These are phyloP conservation scores for Fusarium pseudocircinatum DNA, from an alignment of 2,329 filamentous ascomycete species.

Conservation along the genomic window DNA sequence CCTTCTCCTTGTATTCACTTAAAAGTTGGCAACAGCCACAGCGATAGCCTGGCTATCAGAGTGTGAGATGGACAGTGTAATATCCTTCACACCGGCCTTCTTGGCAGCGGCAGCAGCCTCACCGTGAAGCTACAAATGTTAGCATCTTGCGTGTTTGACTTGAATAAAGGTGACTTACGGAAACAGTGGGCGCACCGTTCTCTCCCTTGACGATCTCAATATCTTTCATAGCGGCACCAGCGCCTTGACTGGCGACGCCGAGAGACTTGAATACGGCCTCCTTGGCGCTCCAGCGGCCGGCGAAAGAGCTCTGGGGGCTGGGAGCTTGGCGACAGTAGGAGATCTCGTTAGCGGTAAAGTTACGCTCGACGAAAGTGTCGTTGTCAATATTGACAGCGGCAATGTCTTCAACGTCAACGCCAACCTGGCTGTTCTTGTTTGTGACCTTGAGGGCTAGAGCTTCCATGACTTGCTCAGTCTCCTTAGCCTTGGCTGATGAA, in stretches of 20 bases:
- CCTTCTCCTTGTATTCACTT: constrained; percentile 42
- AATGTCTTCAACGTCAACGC: constrained; percentile 93
- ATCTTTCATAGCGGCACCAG: constrained; percentile 88
- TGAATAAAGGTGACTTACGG: constrained; percentile 66
- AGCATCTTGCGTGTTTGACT: constrained; percentile 41
- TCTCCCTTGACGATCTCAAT: constrained; percentile 90
- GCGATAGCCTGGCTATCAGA: constrained; percentile 94
- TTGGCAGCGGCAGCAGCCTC: constrained; percentile 85
- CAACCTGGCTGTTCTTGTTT: constrained; percentile 76
- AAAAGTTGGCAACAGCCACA: constrained; percentile 87
- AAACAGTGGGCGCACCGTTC: constrained; percentile 83
- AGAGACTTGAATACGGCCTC: constrained; percentile 99
- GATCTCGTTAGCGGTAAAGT: constrained; percentile 88
- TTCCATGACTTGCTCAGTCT: constrained; percentile 80
- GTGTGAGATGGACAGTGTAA: constrained; percentile 95
- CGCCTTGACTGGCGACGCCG: constrained; percentile 85
- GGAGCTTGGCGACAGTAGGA: constrained; percentile 85
- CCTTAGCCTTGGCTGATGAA: constrained; percentile 61
- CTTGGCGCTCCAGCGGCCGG: constrained; percentile 96
- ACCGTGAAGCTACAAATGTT: constrained; percentile 78
- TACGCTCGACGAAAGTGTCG: constrained; percentile 91
- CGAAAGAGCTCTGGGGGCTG: constrained; percentile 88
- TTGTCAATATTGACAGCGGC: constrained; percentile 90
- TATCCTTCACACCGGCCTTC: constrained; percentile 84
- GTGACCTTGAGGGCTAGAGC: constrained; percentile 73